Evolutionary conservation across 2,329 filamentous ascomycete species (phyloP).

Genomic region (Colletotrichum neosansevieriae): DNA sequence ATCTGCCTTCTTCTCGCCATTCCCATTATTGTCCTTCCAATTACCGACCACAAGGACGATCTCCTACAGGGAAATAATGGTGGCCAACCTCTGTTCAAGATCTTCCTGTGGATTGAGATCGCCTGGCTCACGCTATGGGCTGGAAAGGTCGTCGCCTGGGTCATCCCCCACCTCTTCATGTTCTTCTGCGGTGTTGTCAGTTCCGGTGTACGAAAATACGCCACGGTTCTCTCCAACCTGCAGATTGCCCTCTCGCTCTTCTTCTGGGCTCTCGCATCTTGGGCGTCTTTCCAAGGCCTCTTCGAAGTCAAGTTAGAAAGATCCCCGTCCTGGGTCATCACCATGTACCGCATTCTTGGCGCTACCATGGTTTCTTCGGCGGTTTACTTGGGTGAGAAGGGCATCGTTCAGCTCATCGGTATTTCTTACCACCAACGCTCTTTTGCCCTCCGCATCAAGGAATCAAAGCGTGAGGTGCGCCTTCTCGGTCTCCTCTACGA

Average conservation of each 20-base stretch:
- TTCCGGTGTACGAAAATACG: constrained; percentile 78
- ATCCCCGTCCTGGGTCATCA: constrained; percentile 64
- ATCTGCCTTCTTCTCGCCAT: constrained; percentile 71
- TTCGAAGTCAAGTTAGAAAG: constrained; percentile 52
- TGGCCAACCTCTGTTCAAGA: constrained; percentile 66
- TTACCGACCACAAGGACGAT: constrained; percentile 55
- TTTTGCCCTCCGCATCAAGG: constrained; percentile 85
- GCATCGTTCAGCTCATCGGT: constrained; percentile 84
- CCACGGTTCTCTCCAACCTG: constrained; percentile 71
- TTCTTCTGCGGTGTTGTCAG: constrained; percentile 77
- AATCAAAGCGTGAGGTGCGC: constrained; percentile 87
- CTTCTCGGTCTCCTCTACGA: constrained; percentile 90
- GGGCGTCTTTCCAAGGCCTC: constrained; percentile 71
- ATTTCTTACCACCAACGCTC: constrained; percentile 89
- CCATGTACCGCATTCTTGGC: constrained; percentile 73
- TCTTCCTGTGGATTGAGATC: constrained; percentile 78
- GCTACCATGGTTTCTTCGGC: constrained; percentile 76
- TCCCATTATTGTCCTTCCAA: constrained; percentile 68
- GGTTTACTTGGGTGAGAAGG: constrained; percentile 81
- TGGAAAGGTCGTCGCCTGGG: constrained; percentile 73
- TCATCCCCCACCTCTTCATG: constrained; percentile 73
- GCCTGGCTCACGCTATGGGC: constrained; percentile 77
- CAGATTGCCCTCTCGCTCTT: constrained; percentile 77
- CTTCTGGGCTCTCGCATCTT: constrained; percentile 74
- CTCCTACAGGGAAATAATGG: constrained; percentile 51